A percentile compares a stretch with the other conserved stretches of the same genome.
Evolutionary conservation across 192 early-diverging fungal species (phyloP).

Genomic region (Borealophlyctis nickersoniae): DNA sequence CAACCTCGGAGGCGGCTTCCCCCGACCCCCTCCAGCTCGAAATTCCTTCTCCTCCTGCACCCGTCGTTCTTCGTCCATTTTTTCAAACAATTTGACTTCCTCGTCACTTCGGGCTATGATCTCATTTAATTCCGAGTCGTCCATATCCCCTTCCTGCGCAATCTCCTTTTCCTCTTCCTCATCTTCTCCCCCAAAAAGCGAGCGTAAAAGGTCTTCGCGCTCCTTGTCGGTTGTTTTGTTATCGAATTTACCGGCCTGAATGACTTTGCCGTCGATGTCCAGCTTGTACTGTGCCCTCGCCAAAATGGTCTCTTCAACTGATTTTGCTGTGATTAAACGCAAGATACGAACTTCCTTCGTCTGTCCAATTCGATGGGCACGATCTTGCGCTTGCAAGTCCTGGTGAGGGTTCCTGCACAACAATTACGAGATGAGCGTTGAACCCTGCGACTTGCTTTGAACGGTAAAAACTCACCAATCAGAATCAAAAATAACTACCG

Average conservation of each 20-base stretch:
- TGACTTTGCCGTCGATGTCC: slow-evolving; percentile 96
- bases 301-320: slow-evolving; percentile 92
- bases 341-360: slow-evolving; percentile 96
- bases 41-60: slow-evolving; percentile 51
- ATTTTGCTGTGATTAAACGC: slow-evolving; percentile 83
- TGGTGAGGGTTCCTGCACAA: slow-evolving; percentile 84
- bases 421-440: slow-evolving; percentile 6
- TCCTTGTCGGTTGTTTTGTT: slow-evolving; percentile 92
- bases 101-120: slow-evolving; percentile 84
- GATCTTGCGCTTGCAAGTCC: slow-evolving; percentile 98
- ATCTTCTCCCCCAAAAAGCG: slow-evolving; percentile 76
- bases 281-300: slow-evolving; percentile 92
- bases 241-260: slow-evolving; percentile 99
- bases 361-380: slow-evolving; percentile 99
- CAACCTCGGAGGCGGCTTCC: slow-evolving; percentile 70
- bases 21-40: slow-evolving; percentile 52
- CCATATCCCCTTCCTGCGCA: slow-evolving; percentile 67
- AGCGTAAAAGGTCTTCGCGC: slow-evolving; percentile 84
- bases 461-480: slow-evolving; percentile 73
- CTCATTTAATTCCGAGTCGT: slow-evolving; percentile 90
- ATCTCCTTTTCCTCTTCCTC: slow-evolving; percentile 63
- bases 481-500: slow-evolving; percentile 96
- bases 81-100: slow-evolving; percentile 69
- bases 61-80: slow-evolving; percentile 73
- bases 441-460: slow-evolving; percentile 8